These are phyloP conservation scores for Pythium biforme DNA, from an alignment of 352 stramenopile genomes.

Conservation along the genomic window DNA sequence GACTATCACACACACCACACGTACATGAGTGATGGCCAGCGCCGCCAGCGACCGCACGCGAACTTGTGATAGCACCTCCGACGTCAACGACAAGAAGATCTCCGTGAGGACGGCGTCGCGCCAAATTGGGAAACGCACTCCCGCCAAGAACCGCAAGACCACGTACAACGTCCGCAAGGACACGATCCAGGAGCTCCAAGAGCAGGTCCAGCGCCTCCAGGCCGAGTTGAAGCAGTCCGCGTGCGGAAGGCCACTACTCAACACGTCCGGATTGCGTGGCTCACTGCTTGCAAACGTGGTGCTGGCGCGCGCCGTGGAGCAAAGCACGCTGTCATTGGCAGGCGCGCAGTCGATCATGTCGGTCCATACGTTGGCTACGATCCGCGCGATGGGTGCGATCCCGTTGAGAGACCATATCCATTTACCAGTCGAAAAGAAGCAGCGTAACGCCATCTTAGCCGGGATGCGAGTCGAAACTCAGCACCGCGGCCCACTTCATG, in stretches of 20 bases:
- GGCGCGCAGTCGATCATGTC: constrained; percentile 15
- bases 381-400: neutral
- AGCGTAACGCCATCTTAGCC: neutral
- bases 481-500: constrained; percentile 9
- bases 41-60: too few relatives aligned
- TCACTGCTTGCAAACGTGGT: neutral
- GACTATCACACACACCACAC: too few relatives aligned
- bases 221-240: neutral
- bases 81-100: too few relatives aligned
- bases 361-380: neutral
- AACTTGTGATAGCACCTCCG: too few relatives aligned
- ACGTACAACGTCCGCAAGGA: constrained; percentile 24
- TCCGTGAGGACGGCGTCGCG: too few relatives aligned
- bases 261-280: neutral
- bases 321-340: constrained; percentile 7
- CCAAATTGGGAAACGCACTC: neutral
- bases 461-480: neutral
- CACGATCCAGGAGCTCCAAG: constrained; percentile 16
- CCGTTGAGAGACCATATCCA: constrained; percentile 3
- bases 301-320: neutral
- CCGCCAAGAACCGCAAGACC: constrained; percentile 16
- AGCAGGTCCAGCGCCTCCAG: neutral
- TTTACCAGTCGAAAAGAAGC: neutral
- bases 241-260: neutral
- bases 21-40: too few relatives aligned